A percentile compares a stretch with the other conserved stretches of the same genome.
Conservation (phyloP, 2,329 filamentous ascomycete genomes). For the Didymella segeticola region DNA sequence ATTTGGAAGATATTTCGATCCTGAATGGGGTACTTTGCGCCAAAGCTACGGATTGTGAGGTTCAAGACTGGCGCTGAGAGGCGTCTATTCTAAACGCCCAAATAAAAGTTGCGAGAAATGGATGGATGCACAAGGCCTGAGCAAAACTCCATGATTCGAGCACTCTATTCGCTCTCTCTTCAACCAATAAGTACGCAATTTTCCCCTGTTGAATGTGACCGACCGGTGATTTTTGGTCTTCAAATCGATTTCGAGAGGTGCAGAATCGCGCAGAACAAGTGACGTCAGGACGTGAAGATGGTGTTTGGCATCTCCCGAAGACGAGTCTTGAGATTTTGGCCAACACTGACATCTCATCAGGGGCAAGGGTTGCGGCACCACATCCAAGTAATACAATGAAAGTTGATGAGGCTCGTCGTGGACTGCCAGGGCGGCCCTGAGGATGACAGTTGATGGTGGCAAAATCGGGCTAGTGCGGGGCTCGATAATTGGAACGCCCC, state of each 20-base stretch:
- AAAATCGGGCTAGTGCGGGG: constrained; percentile 19
- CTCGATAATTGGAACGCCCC: constrained; percentile 20
- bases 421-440: constrained; percentile 2
- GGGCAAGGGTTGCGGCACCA: background rate
- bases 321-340: background rate
- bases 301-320: background rate
- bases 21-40: constrained; percentile 28
- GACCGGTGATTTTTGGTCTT: too few species aligned
- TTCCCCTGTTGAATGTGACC: too few species aligned
- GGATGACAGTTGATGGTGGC: constrained; percentile 6
- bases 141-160: background rate
- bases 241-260: background rate
- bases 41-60: constrained; percentile 14
- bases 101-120: background rate
- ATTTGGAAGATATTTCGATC: constrained; percentile 32
- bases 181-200: too few species aligned
- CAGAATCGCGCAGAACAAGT: constrained; percentile 3
- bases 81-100: background rate
- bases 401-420: background rate
- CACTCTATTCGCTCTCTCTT: background rate
- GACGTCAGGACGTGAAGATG: constrained; percentile 8
- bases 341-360: background rate
- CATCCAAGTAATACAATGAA: background rate
- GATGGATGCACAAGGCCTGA: background rate
- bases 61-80: background rate